phyloP scores from a whole-genome alignment of 2,329 filamentous ascomycete genomes.

The Ascosphaera acerosa region DNA sequence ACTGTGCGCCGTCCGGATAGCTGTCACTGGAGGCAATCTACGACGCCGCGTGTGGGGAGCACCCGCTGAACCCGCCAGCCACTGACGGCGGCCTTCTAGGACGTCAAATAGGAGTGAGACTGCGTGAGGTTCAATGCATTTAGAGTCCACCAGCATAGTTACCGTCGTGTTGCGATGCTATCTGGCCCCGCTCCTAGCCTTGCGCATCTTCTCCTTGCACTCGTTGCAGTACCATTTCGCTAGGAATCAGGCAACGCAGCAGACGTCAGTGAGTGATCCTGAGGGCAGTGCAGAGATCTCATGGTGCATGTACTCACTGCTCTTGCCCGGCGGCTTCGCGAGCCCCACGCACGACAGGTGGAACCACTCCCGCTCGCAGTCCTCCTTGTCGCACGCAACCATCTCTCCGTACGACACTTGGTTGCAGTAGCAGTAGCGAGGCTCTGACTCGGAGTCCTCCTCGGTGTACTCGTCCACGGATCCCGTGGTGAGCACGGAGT shows the following conservation, averaged over 20 bases:
- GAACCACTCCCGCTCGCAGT: constrained; percentile 58
- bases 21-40: no score
- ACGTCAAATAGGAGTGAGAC: no score
- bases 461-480: constrained; percentile 26
- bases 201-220: constrained; percentile 40
- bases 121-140: no score
- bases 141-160: no score
- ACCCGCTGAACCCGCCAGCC: no score
- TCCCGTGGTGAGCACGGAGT: constrained; percentile 20
- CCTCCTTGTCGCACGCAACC: constrained; percentile 54
- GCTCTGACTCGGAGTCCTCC: constrained; percentile 42
- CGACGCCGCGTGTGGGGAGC: no score
- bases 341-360: constrained; percentile 60
- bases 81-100: no score
- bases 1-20: no score
- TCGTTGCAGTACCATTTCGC: constrained; percentile 67
- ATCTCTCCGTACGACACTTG: constrained; percentile 62
- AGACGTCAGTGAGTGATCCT: constrained; percentile 8
- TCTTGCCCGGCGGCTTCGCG: constrained; percentile 50
- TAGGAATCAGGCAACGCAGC: constrained; percentile 17
- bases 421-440: constrained; percentile 56
- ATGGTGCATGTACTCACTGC: constrained; percentile 33
- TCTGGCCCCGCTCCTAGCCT: background rate
- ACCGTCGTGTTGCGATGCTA: no score
- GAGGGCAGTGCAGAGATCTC: no score